A percentile compares a stretch with the other conserved stretches of the same genome.
Conservation (phyloP, 2,329 filamentous ascomycete species). For the Penicillium sp. region DNA sequence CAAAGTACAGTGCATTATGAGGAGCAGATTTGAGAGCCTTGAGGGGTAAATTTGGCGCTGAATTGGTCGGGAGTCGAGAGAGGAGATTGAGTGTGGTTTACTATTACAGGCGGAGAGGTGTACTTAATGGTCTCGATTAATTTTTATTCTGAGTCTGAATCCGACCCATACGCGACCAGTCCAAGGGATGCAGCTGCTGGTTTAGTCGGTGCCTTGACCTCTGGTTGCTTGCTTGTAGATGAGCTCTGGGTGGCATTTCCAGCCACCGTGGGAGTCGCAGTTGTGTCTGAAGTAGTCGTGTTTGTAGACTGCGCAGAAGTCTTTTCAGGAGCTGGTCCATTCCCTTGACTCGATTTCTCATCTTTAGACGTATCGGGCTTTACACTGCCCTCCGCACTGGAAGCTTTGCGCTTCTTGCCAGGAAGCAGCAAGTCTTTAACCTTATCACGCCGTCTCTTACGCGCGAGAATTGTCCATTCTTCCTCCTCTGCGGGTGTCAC, state of each 20-base stretch:
- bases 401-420: conserved; percentile 45
- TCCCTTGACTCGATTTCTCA: conserved; percentile 10
- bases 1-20: conserved; percentile 19
- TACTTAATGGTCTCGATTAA: not conserved
- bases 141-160: conserved; percentile 43
- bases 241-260: not conserved
- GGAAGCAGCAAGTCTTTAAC: conserved; percentile 40
- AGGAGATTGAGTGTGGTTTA: not conserved
- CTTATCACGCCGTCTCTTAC: conserved; percentile 54
- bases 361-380: conserved; percentile 2
- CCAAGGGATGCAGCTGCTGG: conserved; percentile 30
- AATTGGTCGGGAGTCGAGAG: not conserved
- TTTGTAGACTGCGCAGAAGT: not conserved
- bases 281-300: not conserved
- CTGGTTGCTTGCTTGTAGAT: conserved; percentile 1
- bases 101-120: not conserved
- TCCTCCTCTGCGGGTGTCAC: conserved; percentile 38
- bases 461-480: conserved; percentile 50
- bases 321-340: not conserved
- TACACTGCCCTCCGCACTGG: conserved; percentile 23
- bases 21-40: conserved; percentile 1
- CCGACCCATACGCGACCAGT: conserved; percentile 40
- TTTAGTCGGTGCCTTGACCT: conserved; percentile 18
- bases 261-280: not conserved
- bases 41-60: not conserved